Percentiles rank a stretch among this genome's conserved stretches.
Conservation (phyloP, 805 yeast genomes). For the Metschnikowia chrysomelidarum region DNA sequence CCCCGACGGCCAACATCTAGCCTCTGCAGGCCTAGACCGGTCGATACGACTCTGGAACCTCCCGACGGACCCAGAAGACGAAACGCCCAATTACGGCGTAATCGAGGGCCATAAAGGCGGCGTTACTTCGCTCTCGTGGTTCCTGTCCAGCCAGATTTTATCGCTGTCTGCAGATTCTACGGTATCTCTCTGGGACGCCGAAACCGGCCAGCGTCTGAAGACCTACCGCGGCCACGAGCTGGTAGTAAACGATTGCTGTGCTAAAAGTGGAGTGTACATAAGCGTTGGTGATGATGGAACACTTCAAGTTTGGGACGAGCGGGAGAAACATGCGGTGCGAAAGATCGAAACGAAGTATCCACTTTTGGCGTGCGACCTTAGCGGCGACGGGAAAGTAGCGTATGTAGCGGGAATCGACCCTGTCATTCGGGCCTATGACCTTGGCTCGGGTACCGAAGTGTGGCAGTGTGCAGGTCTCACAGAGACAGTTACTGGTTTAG, state of each 20-base stretch:
- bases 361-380: conserved; percentile 44
- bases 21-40: conserved; percentile 62
- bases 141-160: conserved; percentile 36
- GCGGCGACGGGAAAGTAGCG: conserved; percentile 39
- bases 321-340: conserved; percentile 46
- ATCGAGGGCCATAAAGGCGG: conserved; percentile 62
- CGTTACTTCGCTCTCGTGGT: conserved; percentile 59
- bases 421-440: conserved; percentile 56
- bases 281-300: conserved; percentile 70
- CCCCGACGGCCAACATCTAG: conserved; percentile 49
- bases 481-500: conserved; percentile 57
- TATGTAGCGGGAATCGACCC: conserved; percentile 72
- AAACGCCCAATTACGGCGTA: conserved; percentile 42
- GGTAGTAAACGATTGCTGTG: conserved; percentile 55
- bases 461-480: conserved; percentile 46
- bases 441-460: conserved; percentile 41
- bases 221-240: conserved; percentile 52
- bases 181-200: conserved; percentile 60
- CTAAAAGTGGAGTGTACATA: conserved; percentile 28
- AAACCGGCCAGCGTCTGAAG: conserved; percentile 52
- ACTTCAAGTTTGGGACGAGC: conserved; percentile 60
- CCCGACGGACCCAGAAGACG: conserved; percentile 26
- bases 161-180: conserved; percentile 63
- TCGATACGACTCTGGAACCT: conserved; percentile 47
- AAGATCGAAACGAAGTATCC: conserved; percentile 54